A percentile compares a stretch with the other conserved stretches of the same genome.
phyloP scores from a whole-genome alignment of 1,284 basidiomycete species.

The Cutaneotrichosporon sp. region DNA sequence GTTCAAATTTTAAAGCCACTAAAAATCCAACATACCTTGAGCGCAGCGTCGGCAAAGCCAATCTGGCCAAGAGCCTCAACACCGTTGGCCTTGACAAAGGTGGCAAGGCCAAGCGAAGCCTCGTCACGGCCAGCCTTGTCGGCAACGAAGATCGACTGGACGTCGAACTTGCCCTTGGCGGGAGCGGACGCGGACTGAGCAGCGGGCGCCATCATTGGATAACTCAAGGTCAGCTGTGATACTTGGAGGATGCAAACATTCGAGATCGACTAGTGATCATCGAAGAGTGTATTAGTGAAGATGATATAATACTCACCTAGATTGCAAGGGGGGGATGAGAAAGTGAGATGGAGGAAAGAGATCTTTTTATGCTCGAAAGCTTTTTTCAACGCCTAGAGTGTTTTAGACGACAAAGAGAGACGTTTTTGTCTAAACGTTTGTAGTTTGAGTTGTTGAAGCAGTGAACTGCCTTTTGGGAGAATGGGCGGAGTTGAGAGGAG shows the following conservation, averaged over 20 bases:
- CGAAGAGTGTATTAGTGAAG: background rate
- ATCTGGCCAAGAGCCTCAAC: conserved; percentile 73
- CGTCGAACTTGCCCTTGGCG: conserved; percentile 51
- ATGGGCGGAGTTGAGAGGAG: conserved; percentile 15
- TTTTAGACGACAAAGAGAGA: background rate
- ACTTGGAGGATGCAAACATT: background rate
- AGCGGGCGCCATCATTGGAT: conserved; percentile 50
- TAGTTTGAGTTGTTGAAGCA: conserved; percentile 2
- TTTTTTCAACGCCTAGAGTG: conserved; percentile 8
- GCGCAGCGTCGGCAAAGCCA: conserved; percentile 73
- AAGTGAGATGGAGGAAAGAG: background rate
- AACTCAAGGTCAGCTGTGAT: conserved; percentile 8
- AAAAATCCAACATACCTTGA: conserved; percentile 59
- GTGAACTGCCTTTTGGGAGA: conserved; percentile 6
- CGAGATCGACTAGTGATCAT: background rate
- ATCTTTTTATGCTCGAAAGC: conserved; percentile 7
- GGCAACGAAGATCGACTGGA: conserved; percentile 52
- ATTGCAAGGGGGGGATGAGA: background rate
- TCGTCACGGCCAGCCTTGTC: conserved; percentile 62
- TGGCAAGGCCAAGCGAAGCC: conserved; percentile 69
- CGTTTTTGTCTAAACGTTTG: background rate
- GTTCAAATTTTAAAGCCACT: background rate
- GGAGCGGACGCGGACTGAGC: conserved; percentile 44
- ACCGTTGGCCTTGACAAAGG: conserved; percentile 78
- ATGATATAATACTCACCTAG: conserved; percentile 5